Conservation (phyloP, 495 filamentous ascomycete species). For the Massariosphaeria phaeospora region DNA sequence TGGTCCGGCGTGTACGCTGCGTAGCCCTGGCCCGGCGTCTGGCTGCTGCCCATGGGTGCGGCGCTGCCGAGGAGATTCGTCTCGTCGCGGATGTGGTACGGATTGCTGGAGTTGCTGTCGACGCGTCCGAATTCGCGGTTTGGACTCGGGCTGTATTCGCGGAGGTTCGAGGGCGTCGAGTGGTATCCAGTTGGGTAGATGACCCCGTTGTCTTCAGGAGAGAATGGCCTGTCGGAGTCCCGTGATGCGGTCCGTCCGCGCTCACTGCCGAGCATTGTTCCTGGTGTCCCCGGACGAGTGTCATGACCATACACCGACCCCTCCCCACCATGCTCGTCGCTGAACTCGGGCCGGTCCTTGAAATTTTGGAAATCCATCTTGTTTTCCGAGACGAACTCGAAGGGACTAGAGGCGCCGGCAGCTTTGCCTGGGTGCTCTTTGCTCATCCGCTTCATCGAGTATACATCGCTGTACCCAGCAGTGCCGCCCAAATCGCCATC, state of each 20-base stretch:
- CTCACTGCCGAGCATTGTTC: slow-evolving; percentile 19
- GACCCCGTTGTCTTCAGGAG: slow-evolving; percentile 18
- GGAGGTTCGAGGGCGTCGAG: slow-evolving; percentile 32
- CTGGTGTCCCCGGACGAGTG: slow-evolving; percentile 36
- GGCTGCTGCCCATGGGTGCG: slow-evolving; percentile 34
- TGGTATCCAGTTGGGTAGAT: slow-evolving; percentile 42
- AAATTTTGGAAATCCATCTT: slow-evolving; percentile 92
- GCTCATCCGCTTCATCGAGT: slow-evolving; percentile 78
- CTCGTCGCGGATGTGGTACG: slow-evolving; percentile 29
- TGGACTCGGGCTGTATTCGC: slow-evolving; percentile 35
- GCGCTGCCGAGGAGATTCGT: slow-evolving; percentile 30
- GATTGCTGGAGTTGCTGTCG: slow-evolving; percentile 5
- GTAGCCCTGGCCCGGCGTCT: slow-evolving; percentile 2
- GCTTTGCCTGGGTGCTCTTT: slow-evolving; percentile 66
- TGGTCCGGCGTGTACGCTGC: slow-evolving; percentile 10
- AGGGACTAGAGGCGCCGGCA: slow-evolving; percentile 49
- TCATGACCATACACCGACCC: slow-evolving; percentile 42
- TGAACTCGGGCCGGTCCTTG: slow-evolving; percentile 84
- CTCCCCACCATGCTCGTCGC: slow-evolving; percentile 76
- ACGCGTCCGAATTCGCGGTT: slow-evolving; percentile 6
- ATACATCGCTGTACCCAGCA: slow-evolving; percentile 54
- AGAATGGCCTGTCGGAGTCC: slow-evolving; percentile 28
- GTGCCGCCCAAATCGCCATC: slow-evolving; percentile 47
- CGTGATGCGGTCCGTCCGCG: slow-evolving; percentile 27
- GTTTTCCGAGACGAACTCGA: slow-evolving; percentile 84